These are phyloP conservation scores for Angophora floribunda DNA, from an alignment of 345 rosid genomes.

Conservation along the genomic window DNA sequence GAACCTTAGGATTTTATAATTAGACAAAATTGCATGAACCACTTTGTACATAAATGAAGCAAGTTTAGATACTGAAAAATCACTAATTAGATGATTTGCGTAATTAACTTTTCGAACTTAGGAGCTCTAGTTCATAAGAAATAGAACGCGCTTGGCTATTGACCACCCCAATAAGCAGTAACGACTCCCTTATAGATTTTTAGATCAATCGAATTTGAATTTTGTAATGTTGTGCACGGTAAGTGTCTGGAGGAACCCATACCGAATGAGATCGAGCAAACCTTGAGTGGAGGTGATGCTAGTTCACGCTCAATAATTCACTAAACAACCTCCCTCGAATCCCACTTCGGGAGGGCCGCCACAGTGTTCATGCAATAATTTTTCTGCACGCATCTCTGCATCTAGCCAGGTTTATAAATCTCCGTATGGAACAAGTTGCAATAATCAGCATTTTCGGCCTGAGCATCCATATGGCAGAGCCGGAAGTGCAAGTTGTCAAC, in stretches of 20 bases:
- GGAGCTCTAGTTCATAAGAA: neutral
- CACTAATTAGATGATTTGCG: too few species aligned
- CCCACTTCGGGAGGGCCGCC: neutral
- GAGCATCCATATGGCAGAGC: neutral
- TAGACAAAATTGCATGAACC: accelerated
- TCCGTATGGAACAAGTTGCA: neutral
- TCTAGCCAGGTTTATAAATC: neutral
- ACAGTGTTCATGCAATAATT: neutral
- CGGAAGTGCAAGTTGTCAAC: neutral
- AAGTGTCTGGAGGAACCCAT: neutral
- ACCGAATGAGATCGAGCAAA: neutral
- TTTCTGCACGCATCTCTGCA: neutral
- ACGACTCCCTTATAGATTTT: neutral
- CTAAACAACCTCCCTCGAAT: neutral
- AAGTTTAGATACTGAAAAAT: too few species aligned
- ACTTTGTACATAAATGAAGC: neutral
- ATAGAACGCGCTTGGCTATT: too few species aligned
- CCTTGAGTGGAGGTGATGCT: neutral
- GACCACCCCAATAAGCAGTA: neutral
- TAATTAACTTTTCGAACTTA: too few species aligned
- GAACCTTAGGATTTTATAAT: too few species aligned
- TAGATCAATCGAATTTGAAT: neutral
- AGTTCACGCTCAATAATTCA: neutral
- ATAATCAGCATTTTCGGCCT: neutral
- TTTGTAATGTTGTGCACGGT: neutral